Evolutionary conservation across 805 yeast genomes (phyloP), one percentile per base, ranked within the genome.

Genomic region (Starmerella etchellsii): DNA sequence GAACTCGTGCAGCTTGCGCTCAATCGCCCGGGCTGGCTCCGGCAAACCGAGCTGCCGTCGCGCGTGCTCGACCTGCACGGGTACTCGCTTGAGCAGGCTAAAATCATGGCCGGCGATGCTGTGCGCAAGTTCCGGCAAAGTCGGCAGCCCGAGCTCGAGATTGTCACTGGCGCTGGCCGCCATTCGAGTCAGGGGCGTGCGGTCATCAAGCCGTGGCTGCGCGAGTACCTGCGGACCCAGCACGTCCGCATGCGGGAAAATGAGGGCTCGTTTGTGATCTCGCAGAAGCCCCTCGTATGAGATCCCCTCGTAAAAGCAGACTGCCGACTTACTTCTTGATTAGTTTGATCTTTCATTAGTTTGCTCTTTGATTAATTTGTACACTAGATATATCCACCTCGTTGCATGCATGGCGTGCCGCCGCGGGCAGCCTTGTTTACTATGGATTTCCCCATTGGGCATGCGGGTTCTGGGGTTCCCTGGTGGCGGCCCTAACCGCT

Each of bases 121-220:
- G 6, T 42, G 3, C 26, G 6, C 11, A 26, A 15, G 21, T 38
- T 42, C 33, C n/a, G 15, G 27, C 7, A 8, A 4, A 18, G 41
- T 33, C 8, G 28, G 10, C 4, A 7, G 13, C 16, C 33, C 3
- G 19, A 29, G 16, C 25, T 47, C 16, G 46, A 46, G 32, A 31
- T 47, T 7, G 30, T 47, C 23, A 47, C 50, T 10, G 51, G 51
- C 13, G 45, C 43, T 1, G 51, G 51, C 11, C 40, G 38, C 18
- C 51, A 47, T 24, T 46, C 50, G 2, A 22, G 25, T 1, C 29
- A 29, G 14, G 50, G 50, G 4, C 37, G 27, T 1, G 26, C 50
- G 1, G 49, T 47, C 6, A 39, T 47, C 24, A 42, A 42, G 27
- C 30, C 42, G 15, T 47, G 51, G 51, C 34, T 47, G 22, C 30